Evolutionary conservation across 148 eudicot species (phyloP).

Genomic region (Rhododendron henanense): DNA sequence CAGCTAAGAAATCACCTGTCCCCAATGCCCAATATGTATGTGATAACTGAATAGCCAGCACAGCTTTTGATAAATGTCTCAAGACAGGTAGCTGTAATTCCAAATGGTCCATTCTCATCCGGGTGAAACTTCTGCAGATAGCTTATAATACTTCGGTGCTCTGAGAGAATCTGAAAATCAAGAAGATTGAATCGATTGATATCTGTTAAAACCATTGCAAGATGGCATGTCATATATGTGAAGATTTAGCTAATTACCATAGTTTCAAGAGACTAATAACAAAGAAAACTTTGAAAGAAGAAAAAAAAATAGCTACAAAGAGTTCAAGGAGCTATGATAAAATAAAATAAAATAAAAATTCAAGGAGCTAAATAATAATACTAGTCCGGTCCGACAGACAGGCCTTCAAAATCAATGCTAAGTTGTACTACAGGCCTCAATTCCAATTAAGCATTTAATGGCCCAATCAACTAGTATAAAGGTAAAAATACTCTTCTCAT

Average conservation of each 20-base stretch:
- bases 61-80: slow-evolving; percentile 98
- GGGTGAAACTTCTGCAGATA: slow-evolving; percentile 95
- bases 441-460: neutral
- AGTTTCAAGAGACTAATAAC: neutral
- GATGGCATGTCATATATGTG: neutral
- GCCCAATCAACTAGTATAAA: neutral
- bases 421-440: neutral
- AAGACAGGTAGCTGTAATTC: slow-evolving; percentile 91
- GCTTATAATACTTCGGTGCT: slow-evolving; percentile 83
- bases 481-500: neutral
- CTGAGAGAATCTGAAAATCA: slow-evolving; percentile 71
- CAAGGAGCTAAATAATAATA: neutral
- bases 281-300: neutral
- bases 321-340: neutral
- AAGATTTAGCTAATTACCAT: neutral
- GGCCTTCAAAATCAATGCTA: neutral
- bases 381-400: neutral
- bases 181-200: slow-evolving; percentile 7
- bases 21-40: slow-evolving; percentile 94
- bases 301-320: neutral
- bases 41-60: slow-evolving; percentile 97
- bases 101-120: slow-evolving; percentile 91
- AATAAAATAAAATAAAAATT: neutral
- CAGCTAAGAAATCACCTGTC: slow-evolving; percentile 58
- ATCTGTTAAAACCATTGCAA: neutral